These are phyloP conservation scores for Senna siamea DNA, from an alignment of 306 rosid genomes.

Conservation along the genomic window DNA sequence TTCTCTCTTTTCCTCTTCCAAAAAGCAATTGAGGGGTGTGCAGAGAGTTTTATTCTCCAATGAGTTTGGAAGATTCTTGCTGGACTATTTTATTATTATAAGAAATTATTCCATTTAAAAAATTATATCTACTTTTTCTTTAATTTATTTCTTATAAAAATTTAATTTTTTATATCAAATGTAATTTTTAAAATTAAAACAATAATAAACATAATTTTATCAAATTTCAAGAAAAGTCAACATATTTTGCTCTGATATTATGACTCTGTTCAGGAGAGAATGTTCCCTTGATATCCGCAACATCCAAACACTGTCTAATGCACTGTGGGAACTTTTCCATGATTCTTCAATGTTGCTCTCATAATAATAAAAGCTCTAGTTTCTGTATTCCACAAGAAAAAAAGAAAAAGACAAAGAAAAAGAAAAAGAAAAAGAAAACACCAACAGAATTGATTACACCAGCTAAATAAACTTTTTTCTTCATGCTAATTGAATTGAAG, in stretches of 20 bases:
- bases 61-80: slow-evolving; percentile 67
- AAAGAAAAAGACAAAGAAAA: too few relatives aligned
- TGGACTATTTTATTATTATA: slow-evolving; percentile 41
- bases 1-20: slow-evolving; percentile 32
- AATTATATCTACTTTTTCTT: too few relatives aligned
- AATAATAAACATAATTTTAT: too few relatives aligned
- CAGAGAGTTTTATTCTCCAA: slow-evolving; percentile 73
- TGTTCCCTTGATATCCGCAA: slow-evolving; percentile 47
- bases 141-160: too few relatives aligned
- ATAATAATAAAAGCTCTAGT: neutral
- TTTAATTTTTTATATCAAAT: too few relatives aligned
- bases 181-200: too few relatives aligned
- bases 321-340: slow-evolving; percentile 27
- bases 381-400: neutral
- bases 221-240: too few relatives aligned
- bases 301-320: slow-evolving; percentile 42
- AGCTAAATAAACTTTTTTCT: slow-evolving; percentile 38
- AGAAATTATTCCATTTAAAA: too few relatives aligned
- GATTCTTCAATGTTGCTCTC: neutral
- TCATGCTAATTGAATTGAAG: slow-evolving; percentile 35
- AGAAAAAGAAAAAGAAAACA: too few relatives aligned
- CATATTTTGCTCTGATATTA: too few relatives aligned
- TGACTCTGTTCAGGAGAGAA: slow-evolving; percentile 47
- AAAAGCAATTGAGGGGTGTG: slow-evolving; percentile 49
- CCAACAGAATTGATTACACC: slow-evolving; percentile 33